phyloP scores from a whole-genome alignment of 2,329 filamentous ascomycete genomes.

The Penicillium olsonii region DNA sequence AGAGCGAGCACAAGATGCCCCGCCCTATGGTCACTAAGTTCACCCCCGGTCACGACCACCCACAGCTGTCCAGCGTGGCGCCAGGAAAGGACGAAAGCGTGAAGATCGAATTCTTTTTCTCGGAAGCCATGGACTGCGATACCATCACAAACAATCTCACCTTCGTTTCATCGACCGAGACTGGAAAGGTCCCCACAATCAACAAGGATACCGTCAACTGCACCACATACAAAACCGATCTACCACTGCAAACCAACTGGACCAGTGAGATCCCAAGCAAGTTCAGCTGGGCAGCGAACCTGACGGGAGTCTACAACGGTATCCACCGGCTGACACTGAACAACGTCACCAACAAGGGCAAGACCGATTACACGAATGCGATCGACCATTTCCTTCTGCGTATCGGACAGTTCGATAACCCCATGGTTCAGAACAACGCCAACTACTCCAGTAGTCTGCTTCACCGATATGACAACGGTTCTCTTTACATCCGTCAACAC shows the following conservation, averaged over 20 bases:
- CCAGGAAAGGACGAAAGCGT: constrained; percentile 49
- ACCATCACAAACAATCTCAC: constrained; percentile 52
- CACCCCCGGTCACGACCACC: constrained; percentile 61
- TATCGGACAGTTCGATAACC: constrained; percentile 60
- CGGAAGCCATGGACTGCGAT: constrained; percentile 61
- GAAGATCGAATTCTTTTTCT: constrained; percentile 56
- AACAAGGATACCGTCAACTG: constrained; percentile 50
- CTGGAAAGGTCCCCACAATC: constrained; percentile 46
- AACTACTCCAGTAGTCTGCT: constrained; percentile 62
- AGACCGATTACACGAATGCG: constrained; percentile 49
- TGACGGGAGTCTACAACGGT: constrained; percentile 61
- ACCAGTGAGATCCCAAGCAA: constrained; percentile 56
- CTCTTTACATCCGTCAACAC: constrained; percentile 56
- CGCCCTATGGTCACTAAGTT: constrained; percentile 62
- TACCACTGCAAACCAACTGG: constrained; percentile 34
- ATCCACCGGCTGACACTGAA: constrained; percentile 60
- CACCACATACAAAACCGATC: constrained; percentile 31
- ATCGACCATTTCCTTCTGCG: constrained; percentile 63
- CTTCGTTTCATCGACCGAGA: constrained; percentile 56
- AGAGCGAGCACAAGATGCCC: constrained; percentile 50
- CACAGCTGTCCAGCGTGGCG: constrained; percentile 53
- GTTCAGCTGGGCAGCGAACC: constrained; percentile 55
- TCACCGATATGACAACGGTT: constrained; percentile 44
- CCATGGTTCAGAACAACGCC: constrained; percentile 59
- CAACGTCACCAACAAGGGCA: constrained; percentile 51